phyloP scores from a whole-genome alignment of 371 early-diverging fungal genomes.

The Mucor sp. region DNA sequence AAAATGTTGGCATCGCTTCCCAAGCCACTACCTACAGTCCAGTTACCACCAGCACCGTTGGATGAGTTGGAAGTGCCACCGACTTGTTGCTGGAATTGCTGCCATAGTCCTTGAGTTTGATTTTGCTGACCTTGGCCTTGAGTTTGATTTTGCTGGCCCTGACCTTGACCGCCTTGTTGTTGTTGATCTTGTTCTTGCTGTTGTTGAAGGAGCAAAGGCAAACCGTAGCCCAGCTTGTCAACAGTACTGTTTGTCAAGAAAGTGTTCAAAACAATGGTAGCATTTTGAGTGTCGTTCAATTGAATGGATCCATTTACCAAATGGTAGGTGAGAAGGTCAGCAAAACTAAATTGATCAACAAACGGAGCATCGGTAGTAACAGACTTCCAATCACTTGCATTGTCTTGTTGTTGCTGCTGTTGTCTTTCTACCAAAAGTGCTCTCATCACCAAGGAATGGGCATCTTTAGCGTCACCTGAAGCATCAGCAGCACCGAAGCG shows the following conservation, averaged over 20 bases:
- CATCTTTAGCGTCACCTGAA: not conserved
- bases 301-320: slow-evolving; percentile 29
- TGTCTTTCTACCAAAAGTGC: not conserved
- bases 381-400: not conserved
- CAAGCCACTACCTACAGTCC: slow-evolving; percentile 17
- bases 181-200: not conserved
- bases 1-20: slow-evolving; percentile 30
- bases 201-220: slow-evolving; percentile 24
- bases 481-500: not conserved
- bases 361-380: not conserved
- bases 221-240: slow-evolving; percentile 15
- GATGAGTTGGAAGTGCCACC: not conserved
- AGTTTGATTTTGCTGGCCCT: slow-evolving; percentile 1
- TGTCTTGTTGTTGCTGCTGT: not conserved
- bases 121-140: slow-evolving; percentile 4
- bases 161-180: not conserved
- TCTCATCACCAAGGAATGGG: not conserved
- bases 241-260: slow-evolving; percentile 31
- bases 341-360: slow-evolving; percentile 11
- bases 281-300: not conserved
- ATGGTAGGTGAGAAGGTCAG: slow-evolving; percentile 37
- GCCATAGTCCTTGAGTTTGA: not conserved
- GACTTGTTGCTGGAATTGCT: not conserved
- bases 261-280: slow-evolving; percentile 11
- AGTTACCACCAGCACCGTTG: not conserved